Evolutionary conservation across 306 rosid species (phyloP).

Genomic region (Castanopsis chinensis): DNA sequence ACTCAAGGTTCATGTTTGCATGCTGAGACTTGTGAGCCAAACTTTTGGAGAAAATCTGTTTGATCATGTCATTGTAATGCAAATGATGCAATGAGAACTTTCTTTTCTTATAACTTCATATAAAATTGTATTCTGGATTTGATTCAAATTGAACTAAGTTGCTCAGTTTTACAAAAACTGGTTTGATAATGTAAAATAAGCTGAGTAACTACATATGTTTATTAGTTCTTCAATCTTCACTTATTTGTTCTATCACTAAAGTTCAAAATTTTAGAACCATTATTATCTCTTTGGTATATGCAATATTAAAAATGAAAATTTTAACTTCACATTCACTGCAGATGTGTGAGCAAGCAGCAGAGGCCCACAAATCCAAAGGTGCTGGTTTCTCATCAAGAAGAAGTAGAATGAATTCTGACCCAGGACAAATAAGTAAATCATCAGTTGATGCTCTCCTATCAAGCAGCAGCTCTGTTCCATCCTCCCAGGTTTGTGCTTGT

Average conservation of each 20-base stretch:
- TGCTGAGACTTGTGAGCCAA: not conserved
- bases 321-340: conserved; percentile 27
- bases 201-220: not conserved
- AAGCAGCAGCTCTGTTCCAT: conserved; percentile 32
- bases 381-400: conserved; percentile 62
- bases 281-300: not conserved
- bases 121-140: not conserved
- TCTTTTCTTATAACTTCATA: not conserved
- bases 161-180: not conserved
- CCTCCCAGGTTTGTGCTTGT: conserved; percentile 41
- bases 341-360: conserved; percentile 99
- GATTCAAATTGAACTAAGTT: conserved; percentile 11
- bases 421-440: conserved; percentile 59
- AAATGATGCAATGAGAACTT: not conserved
- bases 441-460: conserved; percentile 89
- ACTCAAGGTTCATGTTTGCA: not conserved
- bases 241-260: not conserved
- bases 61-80: not conserved
- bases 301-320: conserved; percentile 5
- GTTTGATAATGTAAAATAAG: conserved; percentile 14
- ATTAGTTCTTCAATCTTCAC: not conserved
- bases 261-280: not conserved
- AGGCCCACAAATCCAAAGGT: conserved; percentile 88
- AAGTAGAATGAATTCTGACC: conserved; percentile 63
- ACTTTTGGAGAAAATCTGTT: not conserved